A percentile compares a stretch with the other conserved stretches of the same genome.
Evolutionary conservation across 257 asterid species (phyloP).

Genomic region (Solanum lignicaule): DNA sequence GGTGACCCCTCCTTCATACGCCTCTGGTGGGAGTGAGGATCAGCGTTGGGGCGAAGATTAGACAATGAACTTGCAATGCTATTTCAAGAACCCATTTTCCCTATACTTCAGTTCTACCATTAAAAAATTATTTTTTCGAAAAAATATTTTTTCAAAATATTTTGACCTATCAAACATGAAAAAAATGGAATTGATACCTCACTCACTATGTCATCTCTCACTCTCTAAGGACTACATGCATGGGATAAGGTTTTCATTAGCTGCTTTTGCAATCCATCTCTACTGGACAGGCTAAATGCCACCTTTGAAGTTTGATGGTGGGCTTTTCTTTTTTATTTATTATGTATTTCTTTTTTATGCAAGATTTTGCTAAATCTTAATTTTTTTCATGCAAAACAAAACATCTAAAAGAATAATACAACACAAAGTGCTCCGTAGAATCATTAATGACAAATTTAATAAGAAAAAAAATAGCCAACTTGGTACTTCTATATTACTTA

Average conservation of each 20-base stretch:
- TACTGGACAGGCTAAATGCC: background rate
- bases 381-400: background rate
- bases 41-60: background rate
- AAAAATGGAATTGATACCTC: background rate
- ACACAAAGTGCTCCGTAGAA: background rate
- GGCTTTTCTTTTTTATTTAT: background rate
- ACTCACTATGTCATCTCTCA: background rate
- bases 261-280: background rate
- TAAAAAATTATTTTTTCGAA: accelerated
- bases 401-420: background rate
- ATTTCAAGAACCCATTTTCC: background rate
- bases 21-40: background rate
- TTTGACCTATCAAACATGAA: background rate
- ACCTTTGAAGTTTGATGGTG: background rate
- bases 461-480: background rate
- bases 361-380: background rate
- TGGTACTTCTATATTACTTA: background rate
- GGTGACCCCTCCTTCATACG: too few species aligned
- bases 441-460: background rate
- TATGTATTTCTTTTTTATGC: background rate
- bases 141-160: background rate
- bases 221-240: background rate
- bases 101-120: background rate
- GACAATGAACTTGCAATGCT: background rate
- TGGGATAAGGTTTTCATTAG: background rate